Base-by-base conservation (phyloP, 352 stramenopile species). In the Thraustochytrium sp. region DNA sequence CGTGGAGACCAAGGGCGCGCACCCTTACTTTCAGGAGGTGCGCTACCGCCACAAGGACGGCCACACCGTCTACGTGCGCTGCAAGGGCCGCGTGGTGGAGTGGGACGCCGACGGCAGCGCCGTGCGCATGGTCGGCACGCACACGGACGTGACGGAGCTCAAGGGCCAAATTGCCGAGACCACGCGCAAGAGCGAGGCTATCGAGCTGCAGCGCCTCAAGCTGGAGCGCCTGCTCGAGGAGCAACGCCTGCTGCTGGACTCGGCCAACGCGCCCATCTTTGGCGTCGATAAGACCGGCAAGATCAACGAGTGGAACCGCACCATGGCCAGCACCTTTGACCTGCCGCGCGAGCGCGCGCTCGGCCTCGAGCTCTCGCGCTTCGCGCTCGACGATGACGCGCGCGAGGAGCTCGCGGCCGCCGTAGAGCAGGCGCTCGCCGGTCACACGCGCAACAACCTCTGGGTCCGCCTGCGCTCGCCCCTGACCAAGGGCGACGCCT, bases 221-320 rank as follows among this genome's bases (percentile, higher is more conserved):
- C 13, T 80, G 1, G 31, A 63, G 42, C 34, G 48, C 8, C 51
- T 46, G 18, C n/a, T 23, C 34, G 53, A 64, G 44, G 68, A 80
- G 68, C 42, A 75, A 1, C 48, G 40, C 2, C 18, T 40, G 5
- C 68, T 80, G 0, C 26, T 80, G 16, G 31, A 80, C 11, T 9
- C n/a, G 9, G 68, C 68, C 21, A 80, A 80, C 38, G 68, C 68
- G 26, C 77, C 77, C 13, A 51, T 85, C 1, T 49, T 85, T 31
- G 77, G 49, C 37, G 29, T 85, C 51, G 72, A 85, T 26, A 23
- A 13, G 23, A 13, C 18, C 9, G 77, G 77, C n/a, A 9, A 44
- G 18, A 68, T 85, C 61, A 84, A 59, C 29, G 42, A 54, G 48
- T 85, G 77, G 77, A 85, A 85, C 37, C 56, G 74, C 8, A 42